phyloP scores from a whole-genome alignment of 805 yeast genomes.

The Yarrowia sp. region DNA sequence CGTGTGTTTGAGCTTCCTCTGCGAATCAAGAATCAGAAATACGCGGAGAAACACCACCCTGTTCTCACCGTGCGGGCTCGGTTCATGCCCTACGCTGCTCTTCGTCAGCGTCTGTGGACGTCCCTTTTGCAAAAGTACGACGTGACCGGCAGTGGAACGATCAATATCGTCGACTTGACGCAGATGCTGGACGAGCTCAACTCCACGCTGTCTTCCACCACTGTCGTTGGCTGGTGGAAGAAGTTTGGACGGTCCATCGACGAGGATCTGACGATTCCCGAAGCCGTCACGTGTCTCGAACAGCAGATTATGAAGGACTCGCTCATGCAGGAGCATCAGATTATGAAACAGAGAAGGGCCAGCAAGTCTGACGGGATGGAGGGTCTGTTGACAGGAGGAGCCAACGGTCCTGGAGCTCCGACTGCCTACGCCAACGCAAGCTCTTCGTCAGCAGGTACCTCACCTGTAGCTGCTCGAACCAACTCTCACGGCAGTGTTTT shows the following conservation, averaged over 20 bases:
- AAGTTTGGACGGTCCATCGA: conserved; percentile 48
- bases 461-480: conserved; percentile 19
- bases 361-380: neutral
- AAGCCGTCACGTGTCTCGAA: conserved; percentile 62
- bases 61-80: conserved; percentile 64
- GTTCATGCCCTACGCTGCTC: conserved; percentile 67
- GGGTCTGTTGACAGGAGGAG: neutral
- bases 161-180: conserved; percentile 66
- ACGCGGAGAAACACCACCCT: conserved; percentile 57
- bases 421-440: neutral
- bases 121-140: conserved; percentile 64
- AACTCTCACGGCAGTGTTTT: conserved; percentile 4
- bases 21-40: conserved; percentile 46
- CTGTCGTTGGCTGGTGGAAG: conserved; percentile 48
- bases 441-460: neutral
- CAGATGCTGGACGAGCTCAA: conserved; percentile 72
- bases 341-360: conserved; percentile 18
- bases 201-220: conserved; percentile 52
- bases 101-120: conserved; percentile 75
- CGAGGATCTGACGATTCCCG: conserved; percentile 59
- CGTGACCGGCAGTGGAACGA: conserved; percentile 53
- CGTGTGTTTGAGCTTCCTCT: conserved; percentile 52
- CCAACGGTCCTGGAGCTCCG: neutral
- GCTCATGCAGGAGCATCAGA: conserved; percentile 28
- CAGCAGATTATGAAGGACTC: conserved; percentile 48